Percentiles rank a stretch among this genome's conserved stretches.
These are phyloP conservation scores for Davidsoniella eucalypti DNA, from an alignment of 2,329 filamentous ascomycete genomes.

Conservation along the genomic window DNA sequence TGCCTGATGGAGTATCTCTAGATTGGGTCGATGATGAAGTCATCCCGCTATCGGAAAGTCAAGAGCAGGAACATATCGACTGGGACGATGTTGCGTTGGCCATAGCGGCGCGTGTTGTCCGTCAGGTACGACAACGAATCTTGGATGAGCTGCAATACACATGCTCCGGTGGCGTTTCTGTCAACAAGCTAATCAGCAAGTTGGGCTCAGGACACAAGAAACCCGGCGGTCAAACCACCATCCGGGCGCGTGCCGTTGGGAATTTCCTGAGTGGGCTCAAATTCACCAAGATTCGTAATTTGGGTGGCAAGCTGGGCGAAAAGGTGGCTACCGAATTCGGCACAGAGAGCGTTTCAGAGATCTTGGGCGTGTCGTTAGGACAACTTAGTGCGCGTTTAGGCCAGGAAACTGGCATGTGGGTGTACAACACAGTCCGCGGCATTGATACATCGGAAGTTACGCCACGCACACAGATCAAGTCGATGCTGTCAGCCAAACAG, in stretches of 20 bases:
- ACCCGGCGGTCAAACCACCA: conserved; percentile 85
- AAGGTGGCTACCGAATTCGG: conserved; percentile 67
- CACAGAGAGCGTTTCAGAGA: conserved; percentile 62
- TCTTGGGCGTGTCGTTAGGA: conserved; percentile 55
- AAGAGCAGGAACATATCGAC: conserved; percentile 68
- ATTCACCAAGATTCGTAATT: conserved; percentile 83
- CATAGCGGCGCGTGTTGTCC: conserved; percentile 77
- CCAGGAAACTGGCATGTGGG: conserved; percentile 71
- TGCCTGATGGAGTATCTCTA: conserved; percentile 50
- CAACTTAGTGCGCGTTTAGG: conserved; percentile 64
- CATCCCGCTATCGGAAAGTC: conserved; percentile 58
- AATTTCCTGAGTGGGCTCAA: conserved; percentile 74
- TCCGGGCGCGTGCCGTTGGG: conserved; percentile 66
- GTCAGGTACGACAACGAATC: conserved; percentile 53
- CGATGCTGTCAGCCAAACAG: conserved; percentile 91
- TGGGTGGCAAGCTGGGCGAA: conserved; percentile 90
- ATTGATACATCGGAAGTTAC: conserved; percentile 81
- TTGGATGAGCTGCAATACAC: conserved; percentile 64
- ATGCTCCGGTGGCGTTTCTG: conserved; percentile 75
- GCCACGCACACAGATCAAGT: conserved; percentile 82
- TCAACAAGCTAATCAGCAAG: conserved; percentile 92
- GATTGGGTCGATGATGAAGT: conserved; percentile 77
- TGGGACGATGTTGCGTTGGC: conserved; percentile 90
- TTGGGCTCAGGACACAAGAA: conserved; percentile 84
- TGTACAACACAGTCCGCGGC: conserved; percentile 72